phyloP scores from a whole-genome alignment of 2,329 filamentous ascomycete genomes.

The Fusarium sarcochroum region DNA sequence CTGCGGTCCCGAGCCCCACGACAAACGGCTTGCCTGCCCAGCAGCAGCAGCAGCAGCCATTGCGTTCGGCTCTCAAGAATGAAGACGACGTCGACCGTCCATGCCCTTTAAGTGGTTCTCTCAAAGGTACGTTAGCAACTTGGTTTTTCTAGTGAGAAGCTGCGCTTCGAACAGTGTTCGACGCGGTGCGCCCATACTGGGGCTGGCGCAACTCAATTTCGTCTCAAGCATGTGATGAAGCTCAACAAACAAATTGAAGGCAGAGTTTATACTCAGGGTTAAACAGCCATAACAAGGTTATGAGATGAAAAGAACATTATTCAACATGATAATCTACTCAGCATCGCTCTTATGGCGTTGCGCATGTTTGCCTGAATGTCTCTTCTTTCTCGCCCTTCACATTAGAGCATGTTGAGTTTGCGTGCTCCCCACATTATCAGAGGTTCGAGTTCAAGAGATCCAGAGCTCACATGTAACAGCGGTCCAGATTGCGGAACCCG shows the following conservation, averaged over 20 bases:
- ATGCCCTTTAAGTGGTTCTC: conserved; percentile 54
- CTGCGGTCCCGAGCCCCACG: conserved; percentile 46
- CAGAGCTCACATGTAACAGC: conserved; percentile 54
- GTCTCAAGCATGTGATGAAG: conserved; percentile 14
- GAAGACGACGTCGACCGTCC: conserved; percentile 59
- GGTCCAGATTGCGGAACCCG: conserved; percentile 71
- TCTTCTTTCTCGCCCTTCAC: background rate
- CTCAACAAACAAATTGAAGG: background rate
- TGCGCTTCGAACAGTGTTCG: background rate
- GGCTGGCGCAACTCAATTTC: conserved; percentile 18
- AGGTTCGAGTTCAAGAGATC: background rate
- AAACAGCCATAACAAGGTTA: background rate
- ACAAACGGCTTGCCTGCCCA: conserved; percentile 36
- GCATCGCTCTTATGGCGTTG: conserved; percentile 6
- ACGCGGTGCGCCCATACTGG: background rate
- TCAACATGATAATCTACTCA: background rate
- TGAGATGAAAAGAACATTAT: background rate
- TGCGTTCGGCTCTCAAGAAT: conserved; percentile 61
- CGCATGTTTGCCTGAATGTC: conserved; percentile 17
- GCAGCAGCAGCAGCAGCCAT: conserved; percentile 49
- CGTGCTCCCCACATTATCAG: background rate
- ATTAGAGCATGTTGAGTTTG: background rate
- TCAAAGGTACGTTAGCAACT: conserved; percentile 60
- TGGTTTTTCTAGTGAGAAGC: background rate
- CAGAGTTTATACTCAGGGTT: background rate